phyloP scores from a whole-genome alignment of 2,329 filamentous ascomycete genomes.

The Ophiognomonia clavigignenti-juglandacearum region DNA sequence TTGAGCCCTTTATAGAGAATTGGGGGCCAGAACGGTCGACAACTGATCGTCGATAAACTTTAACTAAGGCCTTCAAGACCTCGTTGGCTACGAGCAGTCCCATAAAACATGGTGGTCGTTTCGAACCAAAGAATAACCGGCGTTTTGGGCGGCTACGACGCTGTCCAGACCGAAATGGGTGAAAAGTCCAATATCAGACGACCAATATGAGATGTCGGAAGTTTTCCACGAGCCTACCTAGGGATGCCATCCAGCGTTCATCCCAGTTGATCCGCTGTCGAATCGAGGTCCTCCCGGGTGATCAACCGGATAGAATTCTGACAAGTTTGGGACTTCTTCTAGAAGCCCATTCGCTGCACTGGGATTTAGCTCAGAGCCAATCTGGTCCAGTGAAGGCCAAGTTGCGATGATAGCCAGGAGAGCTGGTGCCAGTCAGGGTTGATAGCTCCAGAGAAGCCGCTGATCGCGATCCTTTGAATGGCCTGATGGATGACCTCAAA shows the following conservation, averaged over 20 bases:
- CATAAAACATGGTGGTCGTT: neutral
- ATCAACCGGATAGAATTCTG: slow-evolving; percentile 3
- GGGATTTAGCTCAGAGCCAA: slow-evolving; percentile 1
- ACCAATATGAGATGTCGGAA: neutral
- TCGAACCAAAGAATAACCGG: slow-evolving; percentile 7
- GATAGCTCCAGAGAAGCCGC: neutral
- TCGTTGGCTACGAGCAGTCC: slow-evolving; percentile 5
- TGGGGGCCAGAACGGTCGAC: neutral
- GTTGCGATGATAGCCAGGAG: slow-evolving; percentile 6
- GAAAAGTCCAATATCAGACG: neutral
- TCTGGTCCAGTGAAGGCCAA: slow-evolving; percentile 12
- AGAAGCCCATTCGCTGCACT: slow-evolving; percentile 4
- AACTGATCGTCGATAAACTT: neutral
- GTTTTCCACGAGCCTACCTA: neutral
- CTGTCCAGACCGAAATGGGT: slow-evolving; percentile 4
- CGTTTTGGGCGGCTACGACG: slow-evolving; percentile 12
- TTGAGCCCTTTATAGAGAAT: neutral
- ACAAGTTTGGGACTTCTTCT: neutral
- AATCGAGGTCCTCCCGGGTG: slow-evolving; percentile 2
- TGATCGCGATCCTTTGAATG: slow-evolving; percentile 6
- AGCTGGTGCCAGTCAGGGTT: slow-evolving; percentile 8
- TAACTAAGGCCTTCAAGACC: neutral
- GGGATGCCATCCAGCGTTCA: slow-evolving; percentile 3
- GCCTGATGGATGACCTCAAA: neutral
- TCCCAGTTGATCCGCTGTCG: slow-evolving; percentile 5